Evolutionary conservation across 371 early-diverging fungal species (phyloP), one percentile per base, ranked within the genome.

Genomic region (Basidiobolus meristosporus): DNA sequence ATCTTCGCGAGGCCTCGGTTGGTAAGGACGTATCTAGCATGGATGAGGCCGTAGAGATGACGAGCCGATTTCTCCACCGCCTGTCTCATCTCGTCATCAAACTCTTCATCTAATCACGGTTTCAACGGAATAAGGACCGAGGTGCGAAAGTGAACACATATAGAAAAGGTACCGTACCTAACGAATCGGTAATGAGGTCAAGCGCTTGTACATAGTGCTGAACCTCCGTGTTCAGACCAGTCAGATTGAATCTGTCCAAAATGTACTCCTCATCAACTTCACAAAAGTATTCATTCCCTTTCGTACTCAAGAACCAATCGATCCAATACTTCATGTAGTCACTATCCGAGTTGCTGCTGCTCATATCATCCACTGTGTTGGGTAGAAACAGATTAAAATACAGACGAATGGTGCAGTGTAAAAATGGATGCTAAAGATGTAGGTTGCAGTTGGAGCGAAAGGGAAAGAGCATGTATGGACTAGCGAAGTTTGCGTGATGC

Each of bases 251-350:
- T 34, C 90, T 68, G 62, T 96, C 97, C 47, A 83, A 57, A 39
- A 93, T 82, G 51, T 82, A 96, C 12, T 91, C 95, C 41, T 90
- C 90, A 39, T 93, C 90, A 12, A 96, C 83, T 44, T 90, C 89
- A 54, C 89, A 77, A 56, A 87, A 91, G 48, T 80, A 88, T 52
- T 91, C 91, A 51, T 92, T 87, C 46, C 90, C 93, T 45, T 76
- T 76, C 16, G 62, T 63, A 23, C 63, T 63, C 45, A 75, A 58
- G 47, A 82, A 85, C 78, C 78, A 77, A 53, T 80, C 80, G 41
- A 80, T 71, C 86, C 86, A 85, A 60, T 79, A 82, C 55, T 68
- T 75, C 50, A 70, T 62, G 44, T 70, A 71, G 36, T 69, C 68
- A 40, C 67, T 65, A 34, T 70, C 74, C 5, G 70, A 64, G 44